Conservation (phyloP, 163 green algal species). For the Chlorella variabilis region DNA sequence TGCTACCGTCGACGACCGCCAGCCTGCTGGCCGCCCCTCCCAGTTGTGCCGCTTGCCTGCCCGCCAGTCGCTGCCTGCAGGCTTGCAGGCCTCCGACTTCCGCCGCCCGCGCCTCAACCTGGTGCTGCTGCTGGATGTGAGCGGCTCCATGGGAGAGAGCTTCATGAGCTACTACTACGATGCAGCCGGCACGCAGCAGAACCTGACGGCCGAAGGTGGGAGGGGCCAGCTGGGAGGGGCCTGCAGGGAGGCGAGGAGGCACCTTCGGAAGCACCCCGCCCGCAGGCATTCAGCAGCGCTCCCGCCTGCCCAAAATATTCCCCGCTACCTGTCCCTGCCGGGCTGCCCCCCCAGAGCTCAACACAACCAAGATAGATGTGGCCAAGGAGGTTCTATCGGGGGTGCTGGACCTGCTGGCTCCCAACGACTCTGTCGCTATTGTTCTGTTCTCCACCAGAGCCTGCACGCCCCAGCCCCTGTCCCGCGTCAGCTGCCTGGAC, state of each 20-base stretch:
- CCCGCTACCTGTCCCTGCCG: too few species aligned
- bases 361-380: slow-evolving; percentile 43
- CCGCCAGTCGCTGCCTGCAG: slow-evolving; percentile 13
- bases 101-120: slow-evolving; percentile 37
- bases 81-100: slow-evolving; percentile 28
- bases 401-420: slow-evolving; percentile 22
- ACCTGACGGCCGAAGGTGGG: slow-evolving; percentile 13
- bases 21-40: too few species aligned
- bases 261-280: too few species aligned
- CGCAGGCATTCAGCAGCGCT: too few species aligned
- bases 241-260: neutral
- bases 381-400: slow-evolving; percentile 40
- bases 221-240: neutral
- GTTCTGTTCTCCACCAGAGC: slow-evolving; percentile 36
- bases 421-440: slow-evolving; percentile 29
- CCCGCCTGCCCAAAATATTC: too few species aligned
- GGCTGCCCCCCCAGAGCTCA: slow-evolving; percentile 25
- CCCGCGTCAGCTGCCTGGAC: slow-evolving; percentile 32
- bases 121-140: slow-evolving; percentile 45
- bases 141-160: slow-evolving; percentile 24
- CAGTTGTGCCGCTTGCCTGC: neutral
- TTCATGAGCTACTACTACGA: slow-evolving; percentile 49
- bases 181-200: neutral
- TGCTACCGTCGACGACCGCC: too few species aligned
- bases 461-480: slow-evolving; percentile 29